These are phyloP conservation scores for Hsuehochloa calcarea DNA, from an alignment of 176 grass and related monocot genomes.

Conservation along the genomic window DNA sequence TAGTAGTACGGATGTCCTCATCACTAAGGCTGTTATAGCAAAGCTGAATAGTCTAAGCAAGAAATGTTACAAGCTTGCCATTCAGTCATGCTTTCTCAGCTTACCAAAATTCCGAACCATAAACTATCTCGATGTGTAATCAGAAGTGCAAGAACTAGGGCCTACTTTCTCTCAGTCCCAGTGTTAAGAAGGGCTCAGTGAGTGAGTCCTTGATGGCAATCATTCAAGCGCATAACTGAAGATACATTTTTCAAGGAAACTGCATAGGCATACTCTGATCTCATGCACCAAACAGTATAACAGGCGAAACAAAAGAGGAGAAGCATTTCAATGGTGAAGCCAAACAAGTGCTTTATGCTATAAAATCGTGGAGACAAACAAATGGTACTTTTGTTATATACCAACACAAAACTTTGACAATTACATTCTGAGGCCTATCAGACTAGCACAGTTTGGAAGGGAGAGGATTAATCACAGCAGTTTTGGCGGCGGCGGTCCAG, in stretches of 20 bases:
- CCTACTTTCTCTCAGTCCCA: not conserved
- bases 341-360: not conserved
- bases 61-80: not conserved
- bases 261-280: not conserved
- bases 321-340: not conserved
- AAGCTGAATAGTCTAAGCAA: not conserved
- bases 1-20: no score
- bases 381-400: not conserved
- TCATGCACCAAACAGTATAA: not conserved
- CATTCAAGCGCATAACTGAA: not conserved
- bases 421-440: constrained; percentile 32
- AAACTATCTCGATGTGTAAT: not conserved
- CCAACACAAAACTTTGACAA: not conserved
- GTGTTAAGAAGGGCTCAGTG: not conserved
- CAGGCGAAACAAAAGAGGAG: not conserved
- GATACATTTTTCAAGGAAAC: not conserved
- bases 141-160: not conserved
- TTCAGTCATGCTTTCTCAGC: not conserved
- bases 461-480: constrained; percentile 42
- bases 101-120: not conserved
- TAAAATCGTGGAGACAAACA: not conserved
- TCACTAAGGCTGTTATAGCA: not conserved
- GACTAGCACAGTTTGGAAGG: constrained; percentile 19
- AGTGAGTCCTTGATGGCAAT: not conserved
- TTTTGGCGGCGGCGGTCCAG: constrained; percentile 47